Evolutionary conservation across 441 rosid species (phyloP).

Genomic region (Kokia cookei): DNA sequence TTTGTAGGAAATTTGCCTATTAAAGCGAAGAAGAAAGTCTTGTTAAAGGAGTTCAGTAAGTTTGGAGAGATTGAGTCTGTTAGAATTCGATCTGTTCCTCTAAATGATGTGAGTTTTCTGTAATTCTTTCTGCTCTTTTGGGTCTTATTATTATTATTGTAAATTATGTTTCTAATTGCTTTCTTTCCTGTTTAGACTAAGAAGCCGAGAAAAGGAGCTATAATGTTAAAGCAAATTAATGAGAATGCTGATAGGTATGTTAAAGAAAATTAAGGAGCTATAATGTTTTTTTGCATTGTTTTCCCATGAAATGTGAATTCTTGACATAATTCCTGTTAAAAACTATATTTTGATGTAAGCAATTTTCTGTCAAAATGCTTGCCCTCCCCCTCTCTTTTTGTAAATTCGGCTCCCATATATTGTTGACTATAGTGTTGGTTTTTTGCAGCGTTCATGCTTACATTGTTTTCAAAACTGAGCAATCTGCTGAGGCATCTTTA

Average conservation of each 20-base stretch:
- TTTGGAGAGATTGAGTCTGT: slow-evolving; percentile 87
- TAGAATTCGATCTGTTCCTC: slow-evolving; percentile 87
- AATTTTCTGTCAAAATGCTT: background rate
- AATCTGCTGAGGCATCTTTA: slow-evolving; percentile 78
- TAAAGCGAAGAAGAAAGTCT: slow-evolving; percentile 72
- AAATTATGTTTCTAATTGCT: background rate
- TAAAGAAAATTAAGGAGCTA: slow-evolving; percentile 40
- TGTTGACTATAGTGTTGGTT: slow-evolving; percentile 4
- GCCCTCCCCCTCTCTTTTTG: background rate
- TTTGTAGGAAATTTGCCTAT: slow-evolving; percentile 89
- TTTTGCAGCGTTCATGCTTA: slow-evolving; percentile 85
- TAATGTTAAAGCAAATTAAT: slow-evolving; percentile 64
- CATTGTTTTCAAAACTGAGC: slow-evolving; percentile 75
- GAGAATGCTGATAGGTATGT: slow-evolving; percentile 74
- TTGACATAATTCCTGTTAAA: background rate
- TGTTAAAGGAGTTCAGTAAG: slow-evolving; percentile 67
- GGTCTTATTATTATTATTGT: background rate
- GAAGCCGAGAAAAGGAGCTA: slow-evolving; percentile 78
- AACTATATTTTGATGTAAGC: background rate
- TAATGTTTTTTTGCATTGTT: slow-evolving; percentile 21
- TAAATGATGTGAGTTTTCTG: slow-evolving; percentile 60
- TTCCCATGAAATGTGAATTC: background rate
- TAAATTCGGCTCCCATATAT: background rate
- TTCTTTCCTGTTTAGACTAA: slow-evolving; percentile 55
- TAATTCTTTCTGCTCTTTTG: background rate